Percentiles rank a stretch among this genome's conserved stretches.
Evolutionary conservation across 2,329 filamentous ascomycete genomes (phyloP).

Genomic region (Colletotrichum salicis): DNA sequence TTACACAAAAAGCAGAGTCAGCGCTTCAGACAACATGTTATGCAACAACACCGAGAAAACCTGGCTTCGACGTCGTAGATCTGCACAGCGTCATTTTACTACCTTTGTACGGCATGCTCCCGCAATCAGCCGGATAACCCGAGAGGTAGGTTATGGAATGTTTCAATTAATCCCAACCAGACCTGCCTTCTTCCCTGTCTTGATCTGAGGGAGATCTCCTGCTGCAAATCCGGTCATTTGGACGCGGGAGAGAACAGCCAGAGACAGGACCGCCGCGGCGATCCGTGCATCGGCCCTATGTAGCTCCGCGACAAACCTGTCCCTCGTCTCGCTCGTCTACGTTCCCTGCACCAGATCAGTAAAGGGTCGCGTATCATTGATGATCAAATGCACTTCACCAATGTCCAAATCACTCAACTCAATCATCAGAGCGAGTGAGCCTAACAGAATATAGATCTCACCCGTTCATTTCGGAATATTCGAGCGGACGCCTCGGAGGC

Average conservation of each 20-base stretch:
- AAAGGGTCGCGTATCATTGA: neutral
- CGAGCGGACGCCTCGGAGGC: neutral
- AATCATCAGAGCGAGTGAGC: neutral
- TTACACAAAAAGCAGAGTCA: neutral
- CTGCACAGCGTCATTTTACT: slow-evolving; percentile 22
- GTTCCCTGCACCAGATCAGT: neutral
- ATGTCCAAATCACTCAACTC: neutral
- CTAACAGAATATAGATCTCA: neutral
- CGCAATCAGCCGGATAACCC: neutral
- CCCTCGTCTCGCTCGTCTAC: neutral
- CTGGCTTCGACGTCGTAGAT: slow-evolving; percentile 5
- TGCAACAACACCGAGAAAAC: neutral
- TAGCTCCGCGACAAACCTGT: neutral
- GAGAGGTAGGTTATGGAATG: neutral
- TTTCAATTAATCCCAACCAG: neutral
- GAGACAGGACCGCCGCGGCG: neutral
- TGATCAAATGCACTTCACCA: neutral
- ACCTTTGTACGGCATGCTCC: neutral
- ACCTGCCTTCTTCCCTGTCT: neutral
- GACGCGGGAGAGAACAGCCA: neutral
- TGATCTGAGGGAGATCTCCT: neutral
- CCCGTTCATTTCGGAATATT: neutral
- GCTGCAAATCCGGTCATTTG: neutral
- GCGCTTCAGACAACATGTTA: neutral
- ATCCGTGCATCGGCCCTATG: neutral